Evolutionary conservation across 2,329 filamentous ascomycete genomes (phyloP), one percentile per base, ranked within the genome.

Genomic region (Xylariaceae sp.): DNA sequence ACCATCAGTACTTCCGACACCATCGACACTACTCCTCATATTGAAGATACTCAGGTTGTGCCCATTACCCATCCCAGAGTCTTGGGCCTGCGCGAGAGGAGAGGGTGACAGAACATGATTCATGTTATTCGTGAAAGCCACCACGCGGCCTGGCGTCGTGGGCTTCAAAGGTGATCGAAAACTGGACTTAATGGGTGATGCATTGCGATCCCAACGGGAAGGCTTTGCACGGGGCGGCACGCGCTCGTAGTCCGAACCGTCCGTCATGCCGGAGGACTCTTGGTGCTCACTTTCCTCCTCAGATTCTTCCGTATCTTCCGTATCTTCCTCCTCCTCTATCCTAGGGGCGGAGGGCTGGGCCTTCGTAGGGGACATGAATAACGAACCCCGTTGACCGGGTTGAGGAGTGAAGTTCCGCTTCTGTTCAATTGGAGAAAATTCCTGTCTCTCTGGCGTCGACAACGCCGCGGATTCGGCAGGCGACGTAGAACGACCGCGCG

Each of bases 91-190:
- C 2, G 68, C 70, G 53, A 76, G 72, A 10, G 72, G 69, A 1
- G 70, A 57, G 1, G 76, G 75, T 27, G 22, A 27, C 22, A 27
- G 4, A 27, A 27, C 22, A 27, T 7, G 4, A 27, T 7, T 27
- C 22, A 27, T 27, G 60, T 70, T 77, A 62, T 73, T 76, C 0
- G 75, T 76, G 55, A 82, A 83, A 49, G 80, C 78, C 12, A 83
- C 80, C 1, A 82, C 76, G 0, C 77, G 74, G 5, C 80, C 80
- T 1, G 77, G 78, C 2, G 77, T 82, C 53, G 74, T 80, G 3
- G 77, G 74, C 58, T 83, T 83, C 15, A 80, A 61, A 0, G 79
- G 77, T 4, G 80, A 81, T 15, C 80, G 74, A 19, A 83, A 65
- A 55, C 73, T 78, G 1, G 80, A 83, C 59, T 83, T 83, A 9